phyloP scores from a whole-genome alignment of 1,284 basidiomycete genomes.

The Cutaneotrichosporon cavernicola region DNA sequence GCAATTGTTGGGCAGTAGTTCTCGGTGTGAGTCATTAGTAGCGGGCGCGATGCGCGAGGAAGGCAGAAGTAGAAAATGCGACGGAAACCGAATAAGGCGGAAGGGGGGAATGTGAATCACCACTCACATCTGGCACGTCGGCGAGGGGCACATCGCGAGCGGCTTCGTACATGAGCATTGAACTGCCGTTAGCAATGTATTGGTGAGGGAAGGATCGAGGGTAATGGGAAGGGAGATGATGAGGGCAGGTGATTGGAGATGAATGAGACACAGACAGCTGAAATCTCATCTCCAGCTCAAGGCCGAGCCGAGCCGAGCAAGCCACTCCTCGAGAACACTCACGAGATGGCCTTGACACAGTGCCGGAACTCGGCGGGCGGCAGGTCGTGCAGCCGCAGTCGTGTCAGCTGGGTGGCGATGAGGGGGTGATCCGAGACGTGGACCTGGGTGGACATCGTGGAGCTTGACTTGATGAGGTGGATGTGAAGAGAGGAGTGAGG shows the following conservation, averaged over 20 bases:
- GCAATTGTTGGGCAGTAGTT: neutral
- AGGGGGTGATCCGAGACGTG: slow-evolving; percentile 45
- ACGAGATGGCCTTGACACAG: slow-evolving; percentile 42
- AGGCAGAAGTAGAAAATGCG: neutral
- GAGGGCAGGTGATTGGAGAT: neutral
- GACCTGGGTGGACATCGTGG: slow-evolving; percentile 13
- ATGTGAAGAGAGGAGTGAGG: neutral
- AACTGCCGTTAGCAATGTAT: slow-evolving; percentile 23
- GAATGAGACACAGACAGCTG: neutral
- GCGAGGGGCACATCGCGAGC: slow-evolving; percentile 33
- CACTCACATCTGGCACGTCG: slow-evolving; percentile 43
- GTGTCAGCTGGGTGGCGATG: slow-evolving; percentile 44
- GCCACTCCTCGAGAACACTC: slow-evolving; percentile 15
- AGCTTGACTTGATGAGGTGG: neutral
- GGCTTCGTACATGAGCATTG: slow-evolving; percentile 47
- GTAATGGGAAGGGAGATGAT: neutral
- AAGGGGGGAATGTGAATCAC: neutral
- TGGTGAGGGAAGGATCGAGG: neutral
- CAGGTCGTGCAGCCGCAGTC: slow-evolving; percentile 47
- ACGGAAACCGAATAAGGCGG: neutral
- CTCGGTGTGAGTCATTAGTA: neutral
- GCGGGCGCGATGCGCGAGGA: neutral
- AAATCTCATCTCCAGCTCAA: neutral
- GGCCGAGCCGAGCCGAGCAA: neutral
- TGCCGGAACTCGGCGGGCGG: slow-evolving; percentile 46